Evolutionary conservation across 371 early-diverging fungal species (phyloP).

Genomic region (Rhizomucor pusillus): DNA sequence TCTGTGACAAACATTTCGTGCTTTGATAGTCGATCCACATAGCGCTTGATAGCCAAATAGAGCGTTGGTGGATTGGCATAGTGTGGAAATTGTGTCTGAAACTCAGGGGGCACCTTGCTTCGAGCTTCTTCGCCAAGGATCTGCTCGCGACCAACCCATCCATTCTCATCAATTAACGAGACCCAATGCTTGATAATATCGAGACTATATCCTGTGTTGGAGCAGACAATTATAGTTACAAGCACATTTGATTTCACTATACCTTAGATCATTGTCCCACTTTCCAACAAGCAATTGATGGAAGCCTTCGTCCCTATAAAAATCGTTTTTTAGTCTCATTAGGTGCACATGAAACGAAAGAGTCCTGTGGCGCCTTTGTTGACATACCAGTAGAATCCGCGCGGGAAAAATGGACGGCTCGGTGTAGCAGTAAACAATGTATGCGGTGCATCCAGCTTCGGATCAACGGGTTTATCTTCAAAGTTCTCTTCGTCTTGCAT

Average conservation of each 20-base stretch:
- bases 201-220: conserved; percentile 38
- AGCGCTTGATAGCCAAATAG: conserved; percentile 66
- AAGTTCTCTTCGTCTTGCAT: conserved; percentile 55
- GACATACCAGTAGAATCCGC: conserved; percentile 88
- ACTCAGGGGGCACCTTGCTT: conserved; percentile 86
- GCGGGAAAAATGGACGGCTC: conserved; percentile 91
- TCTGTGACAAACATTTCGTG: conserved; percentile 2
- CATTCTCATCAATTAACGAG: conserved; percentile 75
- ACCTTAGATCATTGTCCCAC: conserved; percentile 87
- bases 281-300: conserved; percentile 82
- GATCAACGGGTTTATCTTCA: conserved; percentile 51
- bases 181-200: conserved; percentile 85
- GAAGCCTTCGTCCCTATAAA: conserved; percentile 88
- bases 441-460: conserved; percentile 61
- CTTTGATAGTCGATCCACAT: conserved; percentile 42
- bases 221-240: background rate
- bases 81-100: conserved; percentile 90
- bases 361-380: background rate
- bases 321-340: background rate
- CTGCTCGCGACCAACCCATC: conserved; percentile 95
- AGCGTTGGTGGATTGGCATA: conserved; percentile 95
- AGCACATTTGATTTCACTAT: background rate
- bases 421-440: conserved; percentile 85
- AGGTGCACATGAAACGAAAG: no score
- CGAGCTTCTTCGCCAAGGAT: conserved; percentile 93